Base-by-base conservation (phyloP, 176 grass and related monocot genomes). In the Coix lacrymajobi region DNA sequence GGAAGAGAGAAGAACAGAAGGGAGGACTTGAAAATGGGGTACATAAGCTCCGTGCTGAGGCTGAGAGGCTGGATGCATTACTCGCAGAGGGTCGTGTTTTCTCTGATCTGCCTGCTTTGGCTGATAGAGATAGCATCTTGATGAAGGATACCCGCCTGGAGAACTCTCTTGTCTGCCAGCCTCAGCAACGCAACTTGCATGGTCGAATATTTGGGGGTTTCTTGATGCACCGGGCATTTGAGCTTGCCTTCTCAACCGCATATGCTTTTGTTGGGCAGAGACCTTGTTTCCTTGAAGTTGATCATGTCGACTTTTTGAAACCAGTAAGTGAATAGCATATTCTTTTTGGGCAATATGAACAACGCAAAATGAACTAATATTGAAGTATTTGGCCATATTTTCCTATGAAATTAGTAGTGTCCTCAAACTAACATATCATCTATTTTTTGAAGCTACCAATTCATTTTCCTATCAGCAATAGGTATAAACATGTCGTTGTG, bases 271-370 rank as follows among this genome's bases (percentile, higher is more conserved):
- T 96, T 75, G 93, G 96, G 25, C 89, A 87, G 75, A 85, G 83
- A 86, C 96, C 91, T 24, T 90, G 74, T 81, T 99, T 99, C 93
- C 87, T 99, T 56, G 96, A 99, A 86, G 93, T 99, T 1, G 96
- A 99, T 75, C 96, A 96, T 81, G 93, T 99, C 41, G 96, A 99
- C 84, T 99, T 99, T 79, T 83, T 99, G 77, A 99, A 96, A 82
- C 93, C 91, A 13, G 96, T 99, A 84, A 93, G 93, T 88, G 66
- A 11, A 29, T 76, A 57, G 43, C 69, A 40, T 73, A 70, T 40
- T 13, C 40, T 63, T 83, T 79, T 69, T 8, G 22, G 22, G 48
- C 14, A 25, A 26, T 73, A 12, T 39, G 46, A 38, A 68, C 64
- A 71, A 51, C 16, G 57, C 46, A 54, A 54, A 64, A 72, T 4